A percentile compares a stretch with the other conserved stretches of the same genome.
phyloP scores from a whole-genome alignment of 1,284 basidiomycete genomes.

The Leccinum pachyderme region DNA sequence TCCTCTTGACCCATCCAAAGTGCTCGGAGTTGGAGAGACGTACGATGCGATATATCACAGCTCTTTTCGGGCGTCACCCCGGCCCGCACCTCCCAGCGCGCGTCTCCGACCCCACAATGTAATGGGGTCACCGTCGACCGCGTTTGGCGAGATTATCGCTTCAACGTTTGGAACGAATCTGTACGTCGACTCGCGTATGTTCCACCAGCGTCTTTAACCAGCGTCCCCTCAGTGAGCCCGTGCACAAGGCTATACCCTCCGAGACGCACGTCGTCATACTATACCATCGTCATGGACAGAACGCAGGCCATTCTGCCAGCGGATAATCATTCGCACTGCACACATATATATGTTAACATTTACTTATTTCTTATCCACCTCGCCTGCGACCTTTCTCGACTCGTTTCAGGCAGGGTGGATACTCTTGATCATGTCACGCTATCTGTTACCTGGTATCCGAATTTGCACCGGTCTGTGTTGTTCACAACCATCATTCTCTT shows the following conservation, averaged over 20 bases:
- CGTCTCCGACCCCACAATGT: constrained; percentile 35
- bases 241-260: constrained; percentile 24
- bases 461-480: constrained; percentile 13
- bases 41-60: constrained; percentile 58
- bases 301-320: constrained; percentile 30
- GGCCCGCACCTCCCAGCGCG: constrained; percentile 31
- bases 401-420: constrained; percentile 11
- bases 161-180: constrained; percentile 54
- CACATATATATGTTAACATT: constrained; percentile 32
- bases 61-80: constrained; percentile 45
- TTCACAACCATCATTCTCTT: constrained; percentile 13
- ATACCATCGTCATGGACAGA: constrained; percentile 31
- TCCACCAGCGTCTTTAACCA: constrained; percentile 5
- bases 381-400: constrained; percentile 12
- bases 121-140: constrained; percentile 63
- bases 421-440: constrained; percentile 32
- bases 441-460: constrained; percentile 20
- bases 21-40: constrained; percentile 65
- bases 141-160: constrained; percentile 64
- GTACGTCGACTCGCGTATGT: constrained; percentile 17
- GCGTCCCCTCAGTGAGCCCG: constrained; percentile 21
- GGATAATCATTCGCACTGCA: constrained; percentile 26
- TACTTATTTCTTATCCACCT: constrained; percentile 23
- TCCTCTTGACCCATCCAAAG: constrained; percentile 34
- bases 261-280: constrained; percentile 23